phyloP scores from a whole-genome alignment of 805 yeast genomes.

The Kodamaea sagamina region DNA sequence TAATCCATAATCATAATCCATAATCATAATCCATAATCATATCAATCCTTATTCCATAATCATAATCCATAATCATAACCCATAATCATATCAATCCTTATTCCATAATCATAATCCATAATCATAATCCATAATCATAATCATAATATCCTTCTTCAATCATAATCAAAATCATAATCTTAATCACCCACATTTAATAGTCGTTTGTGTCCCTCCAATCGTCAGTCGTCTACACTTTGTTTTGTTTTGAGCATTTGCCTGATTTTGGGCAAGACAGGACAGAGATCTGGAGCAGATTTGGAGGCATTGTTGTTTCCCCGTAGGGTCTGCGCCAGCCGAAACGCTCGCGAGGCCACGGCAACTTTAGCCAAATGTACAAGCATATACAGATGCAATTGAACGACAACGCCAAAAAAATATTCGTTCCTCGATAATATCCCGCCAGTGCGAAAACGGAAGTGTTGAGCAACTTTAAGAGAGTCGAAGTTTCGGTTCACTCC shows the following conservation, averaged over 20 bases:
- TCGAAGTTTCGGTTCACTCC: not conserved
- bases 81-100: too few species aligned
- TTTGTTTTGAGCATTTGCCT: constrained; percentile 6
- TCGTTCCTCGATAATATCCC: not conserved
- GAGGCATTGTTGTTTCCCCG: not conserved
- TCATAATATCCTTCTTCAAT: too few species aligned
- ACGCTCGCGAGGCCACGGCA: not conserved
- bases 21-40: too few species aligned
- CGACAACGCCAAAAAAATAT: constrained; percentile 1
- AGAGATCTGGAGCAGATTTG: constrained; percentile 1
- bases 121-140: too few species aligned
- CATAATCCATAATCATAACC: too few species aligned
- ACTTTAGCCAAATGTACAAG: constrained; percentile 5
- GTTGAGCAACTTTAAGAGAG: constrained; percentile 2
- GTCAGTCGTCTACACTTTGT: constrained; percentile 6
- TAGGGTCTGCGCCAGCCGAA: not conserved
- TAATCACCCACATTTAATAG: too few species aligned
- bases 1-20: too few species aligned
- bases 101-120: too few species aligned
- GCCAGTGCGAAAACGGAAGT: not conserved
- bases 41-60: too few species aligned
- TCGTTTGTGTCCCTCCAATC: too few species aligned
- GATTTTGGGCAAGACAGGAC: constrained; percentile 2
- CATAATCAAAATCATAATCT: too few species aligned
- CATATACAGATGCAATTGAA: constrained; percentile 4